These are phyloP conservation scores for Aquanectria penicillioides DNA, from an alignment of 2,329 filamentous ascomycete species.

Conservation along the genomic window DNA sequence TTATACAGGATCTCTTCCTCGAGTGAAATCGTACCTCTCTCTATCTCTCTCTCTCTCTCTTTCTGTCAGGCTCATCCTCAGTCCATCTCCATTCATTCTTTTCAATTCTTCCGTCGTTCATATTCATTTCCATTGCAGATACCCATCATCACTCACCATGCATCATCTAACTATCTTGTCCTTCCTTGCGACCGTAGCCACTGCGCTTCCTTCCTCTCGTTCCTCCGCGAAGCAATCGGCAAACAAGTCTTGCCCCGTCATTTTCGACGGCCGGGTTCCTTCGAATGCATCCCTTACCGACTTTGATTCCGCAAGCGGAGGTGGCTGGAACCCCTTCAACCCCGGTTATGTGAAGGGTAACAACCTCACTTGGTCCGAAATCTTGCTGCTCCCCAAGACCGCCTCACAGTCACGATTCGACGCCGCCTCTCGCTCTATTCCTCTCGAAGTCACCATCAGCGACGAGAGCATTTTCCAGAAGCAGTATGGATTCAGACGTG, in stretches of 20 bases:
- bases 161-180: conserved; percentile 26
- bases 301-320: conserved; percentile 54
- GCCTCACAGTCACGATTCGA: conserved; percentile 48
- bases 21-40: not conserved
- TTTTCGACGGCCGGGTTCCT: conserved; percentile 60
- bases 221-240: conserved; percentile 8
- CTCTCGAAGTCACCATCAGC: conserved; percentile 65
- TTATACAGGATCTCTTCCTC: too few relatives aligned
- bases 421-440: conserved; percentile 51
- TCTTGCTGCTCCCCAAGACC: conserved; percentile 56
- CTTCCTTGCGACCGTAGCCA: conserved; percentile 29
- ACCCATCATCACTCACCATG: conserved; percentile 22
- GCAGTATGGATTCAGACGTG: conserved; percentile 69
- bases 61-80: not conserved
- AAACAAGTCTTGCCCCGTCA: conserved; percentile 42
- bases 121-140: conserved; percentile 1
- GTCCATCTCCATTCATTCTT: conserved; percentile 1
- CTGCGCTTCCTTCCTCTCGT: conserved; percentile 25
- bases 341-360: conserved; percentile 63
- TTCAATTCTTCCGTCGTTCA: conserved; percentile 12
- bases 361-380: conserved; percentile 61
- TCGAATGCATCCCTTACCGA: conserved; percentile 47
- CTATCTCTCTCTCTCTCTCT: not conserved
- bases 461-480: conserved; percentile 69
- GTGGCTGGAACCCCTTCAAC: conserved; percentile 55